Evolutionary conservation across 2,329 filamentous ascomycete genomes (phyloP).

Genomic region (Colletotrichum eleusines): DNA sequence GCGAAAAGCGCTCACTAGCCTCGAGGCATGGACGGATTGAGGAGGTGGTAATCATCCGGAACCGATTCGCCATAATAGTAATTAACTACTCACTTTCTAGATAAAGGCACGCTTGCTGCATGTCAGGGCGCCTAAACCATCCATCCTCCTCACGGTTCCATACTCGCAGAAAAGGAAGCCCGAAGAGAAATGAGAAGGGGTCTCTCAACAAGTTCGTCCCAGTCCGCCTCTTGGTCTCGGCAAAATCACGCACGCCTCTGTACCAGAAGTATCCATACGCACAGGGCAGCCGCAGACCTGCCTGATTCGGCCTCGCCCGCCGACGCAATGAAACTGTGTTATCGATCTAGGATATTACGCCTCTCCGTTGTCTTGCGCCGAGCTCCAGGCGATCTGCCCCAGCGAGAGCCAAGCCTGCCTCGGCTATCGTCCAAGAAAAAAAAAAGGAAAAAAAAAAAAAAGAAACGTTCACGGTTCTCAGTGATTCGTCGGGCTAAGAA

Average conservation of each 20-base stretch:
- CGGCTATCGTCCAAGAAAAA: neutral
- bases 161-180: neutral
- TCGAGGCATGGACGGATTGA: constrained; percentile 14
- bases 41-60: constrained; percentile 21
- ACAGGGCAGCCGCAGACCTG: constrained; percentile 40
- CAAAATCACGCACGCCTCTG: constrained; percentile 8
- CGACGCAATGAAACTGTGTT: constrained; percentile 28
- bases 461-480: neutral
- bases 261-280: too few relatives aligned
- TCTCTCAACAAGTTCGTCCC: neutral
- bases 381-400: neutral
- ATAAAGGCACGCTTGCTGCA: neutral
- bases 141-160: neutral
- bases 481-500: too few relatives aligned
- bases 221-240: constrained; percentile 27
- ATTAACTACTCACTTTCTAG: constrained; percentile 22
- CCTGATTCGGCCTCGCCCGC: constrained; percentile 31
- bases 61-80: too few relatives aligned
- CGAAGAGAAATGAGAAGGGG: too few relatives aligned
- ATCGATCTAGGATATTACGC: constrained; percentile 20
- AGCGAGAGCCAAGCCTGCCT: neutral
- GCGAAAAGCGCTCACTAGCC: constrained; percentile 1
- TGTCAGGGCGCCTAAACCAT: neutral
- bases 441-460: too few relatives aligned
- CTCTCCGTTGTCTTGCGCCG: constrained; percentile 11